Conservation (phyloP, 2,329 filamentous ascomycete species). For the Exophiala lecanii-corni region DNA sequence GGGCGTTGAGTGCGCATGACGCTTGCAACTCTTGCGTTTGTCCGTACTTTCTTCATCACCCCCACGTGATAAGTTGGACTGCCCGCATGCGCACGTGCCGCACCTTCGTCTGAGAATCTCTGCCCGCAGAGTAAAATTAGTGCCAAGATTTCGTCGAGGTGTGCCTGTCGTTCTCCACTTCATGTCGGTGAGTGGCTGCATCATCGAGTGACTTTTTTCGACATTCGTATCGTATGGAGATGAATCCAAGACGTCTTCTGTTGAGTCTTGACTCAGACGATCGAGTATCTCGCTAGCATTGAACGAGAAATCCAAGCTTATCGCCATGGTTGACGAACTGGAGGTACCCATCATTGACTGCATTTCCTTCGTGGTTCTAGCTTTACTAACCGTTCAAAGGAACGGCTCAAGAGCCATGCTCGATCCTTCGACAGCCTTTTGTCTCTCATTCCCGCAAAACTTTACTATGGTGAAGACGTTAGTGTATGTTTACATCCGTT, state of each 20-base stretch:
- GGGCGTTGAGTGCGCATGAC: too few species aligned
- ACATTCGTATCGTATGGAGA: too few species aligned
- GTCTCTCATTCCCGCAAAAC: constrained; percentile 82
- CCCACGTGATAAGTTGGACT: too few species aligned
- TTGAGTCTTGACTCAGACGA: too few species aligned
- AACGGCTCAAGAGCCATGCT: constrained; percentile 50
- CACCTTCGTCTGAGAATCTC: too few species aligned
- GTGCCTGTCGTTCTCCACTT: constrained; percentile 1
- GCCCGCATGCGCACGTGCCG: too few species aligned
- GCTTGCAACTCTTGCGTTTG: too few species aligned
- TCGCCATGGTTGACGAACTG: constrained; percentile 21
- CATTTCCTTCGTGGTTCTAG: neutral
- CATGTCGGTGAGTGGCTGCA: constrained; percentile 2
- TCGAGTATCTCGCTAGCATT: too few species aligned
- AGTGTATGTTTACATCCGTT: constrained; percentile 61
- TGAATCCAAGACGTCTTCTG: too few species aligned
- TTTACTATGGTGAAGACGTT: constrained; percentile 83
- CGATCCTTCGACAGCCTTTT: constrained; percentile 82
- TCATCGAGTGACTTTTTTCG: neutral
- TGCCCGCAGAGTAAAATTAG: neutral
- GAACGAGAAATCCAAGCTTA: too few species aligned
- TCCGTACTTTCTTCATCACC: too few species aligned
- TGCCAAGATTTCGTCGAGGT: constrained; percentile 7
- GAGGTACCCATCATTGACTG: constrained; percentile 14
- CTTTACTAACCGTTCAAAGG: constrained; percentile 33